These are phyloP conservation scores for Neolentinus lepideus DNA, from an alignment of 1,284 basidiomycete species.

Conservation along the genomic window DNA sequence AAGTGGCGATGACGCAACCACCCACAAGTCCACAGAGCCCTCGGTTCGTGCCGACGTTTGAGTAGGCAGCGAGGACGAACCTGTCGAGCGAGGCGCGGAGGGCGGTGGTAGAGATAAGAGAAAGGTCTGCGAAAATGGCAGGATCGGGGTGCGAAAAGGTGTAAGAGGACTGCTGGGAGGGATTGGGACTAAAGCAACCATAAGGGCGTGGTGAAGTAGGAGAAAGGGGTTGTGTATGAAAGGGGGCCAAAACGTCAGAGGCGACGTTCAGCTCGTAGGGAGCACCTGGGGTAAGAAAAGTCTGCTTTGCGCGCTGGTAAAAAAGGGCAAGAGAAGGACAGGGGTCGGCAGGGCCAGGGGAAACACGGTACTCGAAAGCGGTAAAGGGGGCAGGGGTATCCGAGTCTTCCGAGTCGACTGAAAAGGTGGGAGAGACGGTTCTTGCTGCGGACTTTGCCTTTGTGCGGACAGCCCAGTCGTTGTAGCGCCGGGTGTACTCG, in stretches of 20 bases:
- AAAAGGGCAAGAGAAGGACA: constrained; percentile 58
- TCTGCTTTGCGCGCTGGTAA: constrained; percentile 69
- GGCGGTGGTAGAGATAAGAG: constrained; percentile 46
- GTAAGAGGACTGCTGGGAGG: constrained; percentile 22
- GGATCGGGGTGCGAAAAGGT: constrained; percentile 53
- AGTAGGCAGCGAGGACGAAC: constrained; percentile 62
- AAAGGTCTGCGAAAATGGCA: constrained; percentile 50
- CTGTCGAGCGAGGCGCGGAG: constrained; percentile 58
- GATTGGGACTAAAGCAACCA: constrained; percentile 7
- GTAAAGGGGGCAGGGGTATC: constrained; percentile 1
- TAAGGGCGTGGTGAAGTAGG: neutral
- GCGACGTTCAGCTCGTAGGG: constrained; percentile 66
- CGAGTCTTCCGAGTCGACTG: constrained; percentile 2
- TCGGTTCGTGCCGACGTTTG: constrained; percentile 69
- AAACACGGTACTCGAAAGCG: constrained; percentile 10
- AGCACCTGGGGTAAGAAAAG: constrained; percentile 63
- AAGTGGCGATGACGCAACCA: constrained; percentile 33
- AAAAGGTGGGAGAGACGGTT: constrained; percentile 1
- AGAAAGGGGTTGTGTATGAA: constrained; percentile 29
- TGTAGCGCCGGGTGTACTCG: constrained; percentile 54
- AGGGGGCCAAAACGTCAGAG: constrained; percentile 55
- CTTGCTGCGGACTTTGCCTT: constrained; percentile 18
- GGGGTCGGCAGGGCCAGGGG: constrained; percentile 19
- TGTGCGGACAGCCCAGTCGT: constrained; percentile 45
- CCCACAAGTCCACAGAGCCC: constrained; percentile 63